Evolutionary conservation across 371 early-diverging fungal genomes (phyloP).

Genomic region (Lichtheimia ramosa): DNA sequence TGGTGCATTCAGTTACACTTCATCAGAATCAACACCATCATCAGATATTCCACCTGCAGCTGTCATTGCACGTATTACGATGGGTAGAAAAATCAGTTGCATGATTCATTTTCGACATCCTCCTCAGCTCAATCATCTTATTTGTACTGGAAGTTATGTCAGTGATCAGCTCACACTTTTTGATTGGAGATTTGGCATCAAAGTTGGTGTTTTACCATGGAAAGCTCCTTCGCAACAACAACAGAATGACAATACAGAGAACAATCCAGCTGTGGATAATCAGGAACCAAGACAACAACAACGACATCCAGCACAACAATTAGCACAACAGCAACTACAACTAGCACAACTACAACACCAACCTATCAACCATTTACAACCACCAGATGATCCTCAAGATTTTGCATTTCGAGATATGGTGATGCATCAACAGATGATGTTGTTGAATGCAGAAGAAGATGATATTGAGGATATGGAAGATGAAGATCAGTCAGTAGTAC

Average conservation of each 20-base stretch:
- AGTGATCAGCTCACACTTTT: constrained; percentile 30
- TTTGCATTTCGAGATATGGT: not conserved
- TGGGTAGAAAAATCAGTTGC: constrained; percentile 37
- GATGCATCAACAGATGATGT: constrained; percentile 15
- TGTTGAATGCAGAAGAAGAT: constrained; percentile 39
- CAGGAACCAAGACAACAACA: not conserved
- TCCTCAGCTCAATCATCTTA: constrained; percentile 35
- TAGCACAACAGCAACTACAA: not conserved
- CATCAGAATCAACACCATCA: not conserved
- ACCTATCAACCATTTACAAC: not conserved
- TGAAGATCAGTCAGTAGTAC: constrained; percentile 15
- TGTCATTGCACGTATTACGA: constrained; percentile 19
- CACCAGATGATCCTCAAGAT: constrained; percentile 6
- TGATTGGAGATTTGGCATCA: constrained; percentile 46
- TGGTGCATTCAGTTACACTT: not conserved
- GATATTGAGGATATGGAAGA: constrained; percentile 11
- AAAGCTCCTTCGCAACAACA: constrained; percentile 10
- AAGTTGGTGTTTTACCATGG: constrained; percentile 41
- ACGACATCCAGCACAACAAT: not conserved
- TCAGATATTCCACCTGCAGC: constrained; percentile 11
- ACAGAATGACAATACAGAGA: not conserved
- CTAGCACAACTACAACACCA: not conserved
- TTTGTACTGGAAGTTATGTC: constrained; percentile 32
- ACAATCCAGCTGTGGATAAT: not conserved
- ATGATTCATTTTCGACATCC: constrained; percentile 42